A percentile compares a stretch with the other conserved stretches of the same genome.
These are phyloP conservation scores for Rhododendron williamsianum DNA, from an alignment of 148 eudicot genomes.

Conservation along the genomic window DNA sequence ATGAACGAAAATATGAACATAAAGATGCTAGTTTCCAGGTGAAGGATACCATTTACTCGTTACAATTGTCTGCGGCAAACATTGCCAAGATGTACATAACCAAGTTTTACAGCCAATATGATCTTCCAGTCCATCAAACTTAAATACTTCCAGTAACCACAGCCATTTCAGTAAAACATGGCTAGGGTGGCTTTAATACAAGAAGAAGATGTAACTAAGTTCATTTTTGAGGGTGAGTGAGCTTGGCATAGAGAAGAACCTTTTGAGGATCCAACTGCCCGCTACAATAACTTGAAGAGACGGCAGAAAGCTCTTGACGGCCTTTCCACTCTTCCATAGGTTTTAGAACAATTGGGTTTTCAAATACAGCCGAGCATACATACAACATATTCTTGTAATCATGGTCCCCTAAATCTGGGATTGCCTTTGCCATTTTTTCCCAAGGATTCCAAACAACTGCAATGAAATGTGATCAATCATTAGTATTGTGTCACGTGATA, in stretches of 20 bases:
- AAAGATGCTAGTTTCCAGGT: neutral
- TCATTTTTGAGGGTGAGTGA: neutral
- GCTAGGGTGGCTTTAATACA: neutral
- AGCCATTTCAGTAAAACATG: slow-evolving; percentile 1
- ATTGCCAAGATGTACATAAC: neutral
- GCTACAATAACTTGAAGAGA: slow-evolving; percentile 39
- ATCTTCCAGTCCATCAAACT: neutral
- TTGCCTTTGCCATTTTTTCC: slow-evolving; percentile 18
- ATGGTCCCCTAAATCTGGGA: slow-evolving; percentile 18
- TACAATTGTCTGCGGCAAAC: neutral
- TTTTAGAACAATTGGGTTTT: slow-evolving; percentile 26
- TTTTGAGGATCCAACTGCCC: slow-evolving; percentile 35
- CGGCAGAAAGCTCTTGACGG: slow-evolving; percentile 27
- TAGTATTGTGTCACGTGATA: neutral
- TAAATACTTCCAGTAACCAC: neutral
- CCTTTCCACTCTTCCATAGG: slow-evolving; percentile 35
- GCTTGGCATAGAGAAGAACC: slow-evolving; percentile 2
- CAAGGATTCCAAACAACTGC: slow-evolving; percentile 31
- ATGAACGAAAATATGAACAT: neutral
- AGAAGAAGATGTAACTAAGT: neutral
- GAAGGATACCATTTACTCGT: neutral
- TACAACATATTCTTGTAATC: slow-evolving; percentile 25
- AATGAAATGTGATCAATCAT: neutral
- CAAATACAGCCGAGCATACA: slow-evolving; percentile 20
- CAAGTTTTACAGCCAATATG: neutral